A percentile compares a stretch with the other conserved stretches of the same genome.
These are phyloP conservation scores for Scenedesmus sp. DNA, from an alignment of 163 green algal genomes.

Conservation along the genomic window DNA sequence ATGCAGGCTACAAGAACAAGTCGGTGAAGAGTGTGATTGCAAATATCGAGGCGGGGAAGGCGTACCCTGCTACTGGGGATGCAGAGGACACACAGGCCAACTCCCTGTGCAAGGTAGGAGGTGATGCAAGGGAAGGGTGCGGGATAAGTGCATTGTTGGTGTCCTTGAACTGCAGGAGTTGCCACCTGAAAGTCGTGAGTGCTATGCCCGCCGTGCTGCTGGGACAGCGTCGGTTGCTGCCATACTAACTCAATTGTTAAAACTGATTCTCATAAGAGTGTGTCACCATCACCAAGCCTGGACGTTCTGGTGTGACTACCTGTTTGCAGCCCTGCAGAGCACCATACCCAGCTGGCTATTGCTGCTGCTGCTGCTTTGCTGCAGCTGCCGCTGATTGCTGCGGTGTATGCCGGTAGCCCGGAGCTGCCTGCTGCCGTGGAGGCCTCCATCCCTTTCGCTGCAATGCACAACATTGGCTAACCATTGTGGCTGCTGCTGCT, in stretches of 20 bases:
- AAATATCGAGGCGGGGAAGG: constrained; percentile 32
- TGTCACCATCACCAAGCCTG: too few species aligned
- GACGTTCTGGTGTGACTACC: too few species aligned
- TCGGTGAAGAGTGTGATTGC: constrained; percentile 59
- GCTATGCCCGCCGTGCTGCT: too few species aligned
- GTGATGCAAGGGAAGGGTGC: neutral
- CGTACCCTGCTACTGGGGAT: constrained; percentile 53
- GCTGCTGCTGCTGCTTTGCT: neutral
- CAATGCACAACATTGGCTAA: neutral
- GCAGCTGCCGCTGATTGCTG: constrained; percentile 59
- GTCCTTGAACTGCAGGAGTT: too few species aligned
- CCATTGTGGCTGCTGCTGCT: neutral
- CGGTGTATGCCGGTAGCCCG: constrained; percentile 57
- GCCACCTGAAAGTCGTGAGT: neutral
- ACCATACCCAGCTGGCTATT: too few species aligned
- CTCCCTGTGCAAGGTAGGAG: constrained; percentile 55
- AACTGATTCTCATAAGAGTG: too few species aligned
- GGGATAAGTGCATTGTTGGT: too few species aligned
- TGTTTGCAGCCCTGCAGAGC: too few species aligned
- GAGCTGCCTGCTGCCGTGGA: constrained; percentile 59
- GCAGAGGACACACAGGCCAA: constrained; percentile 58
- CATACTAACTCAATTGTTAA: too few species aligned
- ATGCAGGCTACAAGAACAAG: constrained; percentile 48
- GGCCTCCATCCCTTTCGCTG: constrained; percentile 43
- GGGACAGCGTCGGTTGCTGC: too few species aligned